Conservation (phyloP, 1,284 basidiomycete species). For the Fomitopsis palustris region DNA sequence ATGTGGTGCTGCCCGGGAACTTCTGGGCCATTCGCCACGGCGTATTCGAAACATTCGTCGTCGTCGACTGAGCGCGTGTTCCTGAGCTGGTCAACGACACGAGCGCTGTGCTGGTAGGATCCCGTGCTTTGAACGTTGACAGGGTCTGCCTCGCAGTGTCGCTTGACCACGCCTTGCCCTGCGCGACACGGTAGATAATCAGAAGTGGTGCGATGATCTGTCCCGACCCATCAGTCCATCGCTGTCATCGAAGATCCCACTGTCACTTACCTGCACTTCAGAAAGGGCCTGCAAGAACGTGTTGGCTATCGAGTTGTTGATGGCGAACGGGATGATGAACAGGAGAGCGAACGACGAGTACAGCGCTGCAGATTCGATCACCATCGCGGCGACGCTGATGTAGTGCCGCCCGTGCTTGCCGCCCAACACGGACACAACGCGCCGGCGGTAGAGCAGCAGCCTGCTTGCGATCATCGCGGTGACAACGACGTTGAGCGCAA, state of each 20-base stretch:
- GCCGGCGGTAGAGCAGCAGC: neutral
- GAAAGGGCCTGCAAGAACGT: neutral
- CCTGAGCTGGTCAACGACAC: too few species aligned
- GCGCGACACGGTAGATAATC: neutral
- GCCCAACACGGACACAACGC: neutral
- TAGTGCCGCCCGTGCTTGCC: neutral
- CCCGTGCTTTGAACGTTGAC: too few species aligned
- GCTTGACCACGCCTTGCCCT: neutral
- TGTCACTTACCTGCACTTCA: neutral
- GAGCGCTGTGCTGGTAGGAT: too few species aligned
- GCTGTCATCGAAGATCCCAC: neutral
- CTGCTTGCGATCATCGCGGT: neutral
- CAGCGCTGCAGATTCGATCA: neutral
- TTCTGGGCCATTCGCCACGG: too few species aligned
- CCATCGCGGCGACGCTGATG: neutral
- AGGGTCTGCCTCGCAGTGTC: neutral
- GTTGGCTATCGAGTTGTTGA: neutral
- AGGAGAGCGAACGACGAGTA: neutral
- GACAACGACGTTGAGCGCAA: neutral
- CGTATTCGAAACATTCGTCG: too few species aligned
- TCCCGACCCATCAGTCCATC: neutral
- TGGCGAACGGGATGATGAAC: neutral
- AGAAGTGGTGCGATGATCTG: neutral
- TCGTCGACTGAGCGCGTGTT: too few species aligned
- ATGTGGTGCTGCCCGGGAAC: too few species aligned